phyloP scores from a whole-genome alignment of 345 rosid genomes.

The Dovyalis caffra region DNA sequence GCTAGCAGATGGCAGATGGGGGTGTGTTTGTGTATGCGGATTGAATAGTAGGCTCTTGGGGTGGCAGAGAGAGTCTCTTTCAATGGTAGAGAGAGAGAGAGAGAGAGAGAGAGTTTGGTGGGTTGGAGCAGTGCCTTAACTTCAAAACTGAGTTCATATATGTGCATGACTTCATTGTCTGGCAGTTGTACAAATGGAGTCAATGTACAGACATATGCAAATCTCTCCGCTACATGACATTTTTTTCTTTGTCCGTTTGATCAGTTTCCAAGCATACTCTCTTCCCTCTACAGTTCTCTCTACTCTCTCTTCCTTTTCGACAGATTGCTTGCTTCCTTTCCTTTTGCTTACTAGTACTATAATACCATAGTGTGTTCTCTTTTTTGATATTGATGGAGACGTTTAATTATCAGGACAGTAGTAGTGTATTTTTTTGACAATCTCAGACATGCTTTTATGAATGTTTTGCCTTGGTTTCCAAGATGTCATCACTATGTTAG shows the following conservation, averaged over 20 bases:
- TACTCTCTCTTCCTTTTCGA: neutral
- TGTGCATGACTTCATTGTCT: slow-evolving; percentile 37
- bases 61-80: neutral
- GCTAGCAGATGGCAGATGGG: neutral
- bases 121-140: neutral
- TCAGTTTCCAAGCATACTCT: neutral
- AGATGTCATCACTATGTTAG: slow-evolving; percentile 22
- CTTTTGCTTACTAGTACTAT: too few relatives aligned
- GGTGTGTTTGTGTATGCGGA: neutral
- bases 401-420: neutral
- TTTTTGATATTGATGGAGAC: neutral
- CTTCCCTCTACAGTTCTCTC: neutral
- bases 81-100: neutral
- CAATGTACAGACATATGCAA: neutral
- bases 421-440: neutral
- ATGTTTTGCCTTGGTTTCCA: slow-evolving; percentile 24
- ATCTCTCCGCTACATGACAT: slow-evolving; percentile 4
- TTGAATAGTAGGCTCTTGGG: neutral
- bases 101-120: neutral
- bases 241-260: slow-evolving; percentile 7
- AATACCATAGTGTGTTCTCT: too few relatives aligned
- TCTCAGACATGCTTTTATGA: neutral
- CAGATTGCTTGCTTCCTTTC: neutral
- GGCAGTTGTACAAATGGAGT: slow-evolving; percentile 28
- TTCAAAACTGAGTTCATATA: slow-evolving; percentile 12